Conservation (phyloP, 1,284 basidiomycete genomes). For the Irpex sp. region DNA sequence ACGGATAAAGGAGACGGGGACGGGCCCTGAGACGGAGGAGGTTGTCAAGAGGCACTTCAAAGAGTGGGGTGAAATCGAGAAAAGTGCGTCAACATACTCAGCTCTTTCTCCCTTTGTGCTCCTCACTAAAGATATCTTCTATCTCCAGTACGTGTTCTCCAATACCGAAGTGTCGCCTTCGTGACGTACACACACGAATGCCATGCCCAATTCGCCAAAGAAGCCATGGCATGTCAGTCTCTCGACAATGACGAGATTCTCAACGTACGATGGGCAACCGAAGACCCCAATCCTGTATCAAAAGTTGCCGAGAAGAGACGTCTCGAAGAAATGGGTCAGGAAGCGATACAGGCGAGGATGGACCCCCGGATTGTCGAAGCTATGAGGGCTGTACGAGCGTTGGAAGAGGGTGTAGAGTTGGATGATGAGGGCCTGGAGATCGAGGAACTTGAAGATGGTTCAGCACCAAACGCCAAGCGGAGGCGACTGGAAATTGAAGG, state of each 20-base stretch:
- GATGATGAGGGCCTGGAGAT: conserved; percentile 36
- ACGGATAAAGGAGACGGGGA: conserved; percentile 88
- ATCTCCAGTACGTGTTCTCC: conserved; percentile 78
- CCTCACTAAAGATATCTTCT: conserved; percentile 6
- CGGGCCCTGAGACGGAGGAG: conserved; percentile 86
- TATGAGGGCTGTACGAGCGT: conserved; percentile 73
- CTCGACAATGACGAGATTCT: conserved; percentile 97
- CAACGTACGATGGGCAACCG: conserved; percentile 97
- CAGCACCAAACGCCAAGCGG: conserved; percentile 26
- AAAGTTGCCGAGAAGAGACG: conserved; percentile 83
- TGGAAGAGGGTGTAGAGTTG: conserved; percentile 75
- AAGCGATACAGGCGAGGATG: conserved; percentile 81
- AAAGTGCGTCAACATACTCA: conserved; percentile 55
- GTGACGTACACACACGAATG: conserved; percentile 91
- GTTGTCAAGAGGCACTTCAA: conserved; percentile 89
- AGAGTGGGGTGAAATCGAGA: conserved; percentile 96
- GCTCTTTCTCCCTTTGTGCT: background rate
- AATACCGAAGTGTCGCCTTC: conserved; percentile 95
- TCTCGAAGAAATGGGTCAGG: conserved; percentile 77
- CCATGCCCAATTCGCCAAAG: conserved; percentile 95
- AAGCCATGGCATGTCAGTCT: conserved; percentile 98
- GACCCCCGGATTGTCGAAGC: conserved; percentile 85
- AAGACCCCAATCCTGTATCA: conserved; percentile 90
- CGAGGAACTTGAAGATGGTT: conserved; percentile 28
- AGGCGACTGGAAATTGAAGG: conserved; percentile 30